These are phyloP conservation scores for Diutina siamensis DNA, from an alignment of 1,139 yeast species.

Conservation along the genomic window DNA sequence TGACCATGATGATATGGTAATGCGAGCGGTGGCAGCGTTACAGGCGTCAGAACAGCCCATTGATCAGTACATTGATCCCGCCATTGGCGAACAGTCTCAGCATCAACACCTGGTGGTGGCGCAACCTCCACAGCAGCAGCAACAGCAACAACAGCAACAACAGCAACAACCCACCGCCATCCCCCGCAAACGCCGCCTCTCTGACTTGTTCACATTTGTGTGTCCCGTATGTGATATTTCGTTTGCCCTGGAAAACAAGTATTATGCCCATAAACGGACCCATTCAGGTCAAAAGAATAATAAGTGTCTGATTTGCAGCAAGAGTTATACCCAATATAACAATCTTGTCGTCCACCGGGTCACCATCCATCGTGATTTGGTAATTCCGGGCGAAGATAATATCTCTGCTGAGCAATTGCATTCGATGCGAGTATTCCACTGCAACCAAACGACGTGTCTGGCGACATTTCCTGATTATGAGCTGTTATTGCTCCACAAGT, in stretches of 20 bases:
- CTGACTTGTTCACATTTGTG: not conserved
- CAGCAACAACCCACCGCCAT: not conserved
- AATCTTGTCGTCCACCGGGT: conserved; percentile 11
- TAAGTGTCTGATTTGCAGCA: conserved; percentile 10
- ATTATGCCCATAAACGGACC: conserved; percentile 1
- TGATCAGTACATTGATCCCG: conserved; percentile 2
- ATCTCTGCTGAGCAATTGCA: conserved; percentile 4
- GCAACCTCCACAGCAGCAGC: too few species aligned
- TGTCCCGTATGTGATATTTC: not conserved
- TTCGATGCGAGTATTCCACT: conserved; percentile 11
- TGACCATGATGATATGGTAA: conserved; percentile 1
- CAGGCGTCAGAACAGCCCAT: not conserved
- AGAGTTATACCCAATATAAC: conserved; percentile 10
- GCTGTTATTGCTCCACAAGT: conserved; percentile 9
- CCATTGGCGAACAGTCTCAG: not conserved
- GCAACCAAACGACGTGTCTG: conserved; percentile 10
- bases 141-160: not conserved
- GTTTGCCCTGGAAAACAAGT: not conserved
- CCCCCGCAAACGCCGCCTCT: not conserved
- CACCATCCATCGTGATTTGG: conserved; percentile 10
- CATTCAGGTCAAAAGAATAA: conserved; percentile 9
- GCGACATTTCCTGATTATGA: conserved; percentile 10
- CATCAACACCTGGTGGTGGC: too few species aligned
- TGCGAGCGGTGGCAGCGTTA: conserved; percentile 4
- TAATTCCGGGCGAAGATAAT: conserved; percentile 7